Evolutionary conservation across 352 stramenopile genomes (phyloP).

Genomic region (Globisporangium nagaii): DNA sequence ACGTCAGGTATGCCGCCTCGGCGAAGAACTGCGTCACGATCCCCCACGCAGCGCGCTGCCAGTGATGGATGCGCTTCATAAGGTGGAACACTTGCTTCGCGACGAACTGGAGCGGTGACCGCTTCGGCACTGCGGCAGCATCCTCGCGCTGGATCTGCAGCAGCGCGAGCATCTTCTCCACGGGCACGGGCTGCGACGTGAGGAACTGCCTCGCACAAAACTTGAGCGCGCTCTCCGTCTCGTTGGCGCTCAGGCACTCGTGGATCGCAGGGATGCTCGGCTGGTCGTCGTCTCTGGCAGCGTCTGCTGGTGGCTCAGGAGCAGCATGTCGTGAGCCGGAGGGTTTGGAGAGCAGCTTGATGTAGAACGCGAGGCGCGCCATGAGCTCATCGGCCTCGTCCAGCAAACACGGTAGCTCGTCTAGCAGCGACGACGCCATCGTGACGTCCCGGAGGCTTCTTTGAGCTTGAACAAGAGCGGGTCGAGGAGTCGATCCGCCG

Average conservation of each 20-base stretch:
- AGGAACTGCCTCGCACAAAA: conserved; percentile 46
- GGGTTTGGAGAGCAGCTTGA: conserved; percentile 1
- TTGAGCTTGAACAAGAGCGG: not conserved
- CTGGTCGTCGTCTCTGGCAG: not conserved
- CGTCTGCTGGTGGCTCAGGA: not conserved
- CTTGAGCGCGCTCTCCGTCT: conserved; percentile 12
- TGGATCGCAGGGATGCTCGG: not conserved
- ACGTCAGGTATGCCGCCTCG: conserved; percentile 25
- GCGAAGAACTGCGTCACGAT: conserved; percentile 35
- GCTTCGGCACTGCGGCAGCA: conserved; percentile 8
- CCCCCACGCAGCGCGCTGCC: conserved; percentile 51
- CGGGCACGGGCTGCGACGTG: conserved; percentile 6
- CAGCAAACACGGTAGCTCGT: conserved; percentile 58
- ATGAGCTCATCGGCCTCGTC: conserved; percentile 58
- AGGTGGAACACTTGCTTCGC: conserved; percentile 36
- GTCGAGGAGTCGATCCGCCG: too few relatives aligned
- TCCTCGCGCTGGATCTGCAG: conserved; percentile 14
- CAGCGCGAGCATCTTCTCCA: conserved; percentile 22
- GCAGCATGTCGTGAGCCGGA: too few relatives aligned
- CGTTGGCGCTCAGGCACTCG: conserved; percentile 1
- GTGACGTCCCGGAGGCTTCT: not conserved
- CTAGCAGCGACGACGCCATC: conserved; percentile 52
- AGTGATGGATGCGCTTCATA: conserved; percentile 62
- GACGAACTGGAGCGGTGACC: conserved; percentile 18
- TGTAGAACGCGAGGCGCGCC: conserved; percentile 34